phyloP scores from a whole-genome alignment of 208 protist genomes.

The Wallacemonas rigidus region DNA sequence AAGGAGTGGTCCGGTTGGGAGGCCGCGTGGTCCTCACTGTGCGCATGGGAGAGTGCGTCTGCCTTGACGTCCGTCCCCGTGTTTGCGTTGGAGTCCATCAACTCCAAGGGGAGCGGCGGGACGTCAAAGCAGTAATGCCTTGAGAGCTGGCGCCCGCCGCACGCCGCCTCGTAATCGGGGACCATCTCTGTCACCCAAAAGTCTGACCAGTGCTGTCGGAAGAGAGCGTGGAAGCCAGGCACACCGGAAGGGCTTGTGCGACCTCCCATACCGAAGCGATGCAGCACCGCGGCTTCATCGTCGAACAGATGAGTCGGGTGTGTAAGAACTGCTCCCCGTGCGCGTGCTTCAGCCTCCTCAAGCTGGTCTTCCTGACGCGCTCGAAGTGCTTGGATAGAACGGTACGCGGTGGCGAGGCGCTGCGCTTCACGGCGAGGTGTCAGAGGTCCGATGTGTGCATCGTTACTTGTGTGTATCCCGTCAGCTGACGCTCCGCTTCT shows the following conservation, averaged over 20 bases:
- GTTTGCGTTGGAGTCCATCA: constrained; percentile 8
- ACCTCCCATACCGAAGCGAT: constrained; percentile 82
- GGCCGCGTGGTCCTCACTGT: neutral
- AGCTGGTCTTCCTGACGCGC: constrained; percentile 14
- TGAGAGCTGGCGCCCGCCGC: constrained; percentile 33
- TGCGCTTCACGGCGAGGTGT: constrained; percentile 37
- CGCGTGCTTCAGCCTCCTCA: constrained; percentile 17
- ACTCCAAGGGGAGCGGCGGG: constrained; percentile 42
- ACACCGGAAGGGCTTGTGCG: constrained; percentile 31
- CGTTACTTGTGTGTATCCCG: no score
- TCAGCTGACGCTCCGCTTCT: neutral
- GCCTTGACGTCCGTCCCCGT: neutral
- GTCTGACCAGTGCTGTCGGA: constrained; percentile 55
- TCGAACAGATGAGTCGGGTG: constrained; percentile 47
- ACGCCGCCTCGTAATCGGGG: constrained; percentile 19
- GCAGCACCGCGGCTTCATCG: constrained; percentile 59
- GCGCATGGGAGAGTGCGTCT: neutral
- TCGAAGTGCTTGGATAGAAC: neutral
- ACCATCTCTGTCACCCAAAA: constrained; percentile 51
- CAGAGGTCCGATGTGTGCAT: constrained; percentile 11
- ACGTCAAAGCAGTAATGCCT: constrained; percentile 46
- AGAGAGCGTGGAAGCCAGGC: constrained; percentile 61
- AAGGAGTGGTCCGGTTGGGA: constrained; percentile 36
- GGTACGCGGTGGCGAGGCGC: constrained; percentile 21
- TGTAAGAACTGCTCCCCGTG: constrained; percentile 19